phyloP scores from a whole-genome alignment of 2,329 filamentous ascomycete genomes.

The Paecilomyces formosus region DNA sequence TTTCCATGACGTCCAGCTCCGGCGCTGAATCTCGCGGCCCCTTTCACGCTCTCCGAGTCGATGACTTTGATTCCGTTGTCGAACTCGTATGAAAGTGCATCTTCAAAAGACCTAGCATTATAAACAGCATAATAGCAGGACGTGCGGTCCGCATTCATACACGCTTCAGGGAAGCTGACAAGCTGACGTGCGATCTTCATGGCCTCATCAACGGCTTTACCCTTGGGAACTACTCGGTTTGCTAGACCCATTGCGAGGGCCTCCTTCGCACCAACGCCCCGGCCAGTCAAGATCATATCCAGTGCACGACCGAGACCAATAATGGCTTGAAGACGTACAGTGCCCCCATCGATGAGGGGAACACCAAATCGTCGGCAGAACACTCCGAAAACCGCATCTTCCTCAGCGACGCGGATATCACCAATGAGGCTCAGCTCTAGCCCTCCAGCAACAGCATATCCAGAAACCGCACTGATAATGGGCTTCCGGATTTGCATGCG shows the following conservation, averaged over 20 bases:
- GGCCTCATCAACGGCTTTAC: constrained; percentile 44
- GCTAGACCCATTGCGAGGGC: constrained; percentile 47
- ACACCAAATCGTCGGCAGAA: constrained; percentile 50
- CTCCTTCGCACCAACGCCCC: constrained; percentile 42
- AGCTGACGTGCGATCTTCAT: constrained; percentile 41
- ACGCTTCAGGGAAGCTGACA: constrained; percentile 44
- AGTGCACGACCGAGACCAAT: constrained; percentile 47
- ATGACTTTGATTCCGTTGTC: constrained; percentile 37
- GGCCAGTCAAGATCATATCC: constrained; percentile 52
- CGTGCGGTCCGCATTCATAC: constrained; percentile 45
- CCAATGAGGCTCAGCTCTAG: constrained; percentile 47
- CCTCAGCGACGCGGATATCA: constrained; percentile 48
- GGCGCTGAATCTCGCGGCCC: constrained; percentile 33
- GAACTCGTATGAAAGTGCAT: constrained; percentile 45
- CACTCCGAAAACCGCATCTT: constrained; percentile 48
- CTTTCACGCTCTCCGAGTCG: constrained; percentile 35
- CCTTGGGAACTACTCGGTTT: constrained; percentile 46
- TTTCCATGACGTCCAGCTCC: constrained; percentile 34
- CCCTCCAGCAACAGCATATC: constrained; percentile 48
- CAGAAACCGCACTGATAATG: constrained; percentile 45
- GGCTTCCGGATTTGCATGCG: constrained; percentile 45
- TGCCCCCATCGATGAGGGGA: constrained; percentile 47
- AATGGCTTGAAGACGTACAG: constrained; percentile 45
- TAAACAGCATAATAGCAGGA: constrained; percentile 46
- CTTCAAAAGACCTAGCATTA: constrained; percentile 41